Conservation (phyloP, 805 yeast species). For the Myxozyma neotropica region DNA sequence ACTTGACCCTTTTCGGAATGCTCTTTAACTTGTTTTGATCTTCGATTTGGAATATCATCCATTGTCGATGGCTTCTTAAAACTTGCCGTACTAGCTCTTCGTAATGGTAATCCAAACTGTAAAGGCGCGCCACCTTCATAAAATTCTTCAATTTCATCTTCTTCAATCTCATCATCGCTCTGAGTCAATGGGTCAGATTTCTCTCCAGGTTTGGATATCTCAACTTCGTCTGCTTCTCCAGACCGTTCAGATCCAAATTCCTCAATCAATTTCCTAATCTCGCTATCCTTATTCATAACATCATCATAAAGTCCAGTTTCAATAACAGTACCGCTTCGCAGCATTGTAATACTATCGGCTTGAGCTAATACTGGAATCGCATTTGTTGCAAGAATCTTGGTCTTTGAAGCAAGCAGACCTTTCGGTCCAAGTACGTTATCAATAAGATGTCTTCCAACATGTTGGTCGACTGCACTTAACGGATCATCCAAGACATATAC, state of each 20-base stretch:
- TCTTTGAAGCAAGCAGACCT: slow-evolving; percentile 73
- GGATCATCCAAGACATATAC: slow-evolving; percentile 89
- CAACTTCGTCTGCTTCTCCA: not conserved
- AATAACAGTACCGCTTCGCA: slow-evolving; percentile 52
- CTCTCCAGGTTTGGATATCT: not conserved
- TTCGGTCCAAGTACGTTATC: slow-evolving; percentile 78
- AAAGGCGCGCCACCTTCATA: slow-evolving; percentile 8
- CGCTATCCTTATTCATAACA: slow-evolving; percentile 30
- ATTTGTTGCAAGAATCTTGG: slow-evolving; percentile 83
- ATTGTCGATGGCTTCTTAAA: slow-evolving; percentile 45
- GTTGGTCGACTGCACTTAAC: slow-evolving; percentile 95
- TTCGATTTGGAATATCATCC: slow-evolving; percentile 31
- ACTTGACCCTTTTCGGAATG: slow-evolving; percentile 92
- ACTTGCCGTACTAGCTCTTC: slow-evolving; percentile 69
- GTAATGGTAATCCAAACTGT: slow-evolving; percentile 41
- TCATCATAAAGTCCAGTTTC: slow-evolving; percentile 42
- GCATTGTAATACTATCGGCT: slow-evolving; percentile 69
- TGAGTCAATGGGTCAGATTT: slow-evolving; percentile 16
- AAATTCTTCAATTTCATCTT: slow-evolving; percentile 11
- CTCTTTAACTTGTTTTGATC: slow-evolving; percentile 52
- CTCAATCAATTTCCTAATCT: slow-evolving; percentile 27
- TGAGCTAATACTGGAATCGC: slow-evolving; percentile 76
- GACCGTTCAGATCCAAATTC: slow-evolving; percentile 26
- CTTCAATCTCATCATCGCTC: slow-evolving; percentile 30
- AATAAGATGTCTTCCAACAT: slow-evolving; percentile 84